Evolutionary conservation across 2,329 filamentous ascomycete genomes (phyloP).

Genomic region (Trichoderma endophyticum): DNA sequence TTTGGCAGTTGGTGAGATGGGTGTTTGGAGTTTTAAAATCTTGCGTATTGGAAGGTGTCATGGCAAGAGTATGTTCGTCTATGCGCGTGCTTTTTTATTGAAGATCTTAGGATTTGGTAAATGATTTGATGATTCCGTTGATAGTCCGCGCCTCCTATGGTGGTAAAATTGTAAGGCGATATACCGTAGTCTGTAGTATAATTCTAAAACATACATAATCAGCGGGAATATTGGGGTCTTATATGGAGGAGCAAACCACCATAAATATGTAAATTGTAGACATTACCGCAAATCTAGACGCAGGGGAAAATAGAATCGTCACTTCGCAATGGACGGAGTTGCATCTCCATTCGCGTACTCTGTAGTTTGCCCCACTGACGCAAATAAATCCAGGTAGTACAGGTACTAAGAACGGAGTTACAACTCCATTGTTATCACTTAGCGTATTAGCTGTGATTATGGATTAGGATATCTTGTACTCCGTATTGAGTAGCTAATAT

Average conservation of each 20-base stretch:
- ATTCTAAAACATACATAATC: not conserved
- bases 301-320: not conserved
- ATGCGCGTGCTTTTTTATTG: not conserved
- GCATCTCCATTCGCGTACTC: not conserved
- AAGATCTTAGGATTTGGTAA: not conserved
- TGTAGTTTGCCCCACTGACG: not conserved
- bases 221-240: not conserved
- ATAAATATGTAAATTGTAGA: not conserved
- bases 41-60: not conserved
- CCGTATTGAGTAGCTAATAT: not conserved
- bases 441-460: not conserved
- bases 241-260: not conserved
- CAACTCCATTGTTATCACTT: not conserved
- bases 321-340: not conserved
- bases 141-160: not conserved
- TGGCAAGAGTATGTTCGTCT: not conserved
- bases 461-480: not conserved
- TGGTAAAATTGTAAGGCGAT: not conserved
- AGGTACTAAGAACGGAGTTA: not conserved
- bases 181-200: not conserved
- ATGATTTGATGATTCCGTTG: not conserved
- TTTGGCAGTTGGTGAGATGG: not conserved
- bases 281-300: not conserved
- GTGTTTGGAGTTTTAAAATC: not conserved
- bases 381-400: not conserved